Evolutionary conservation across 2,329 filamentous ascomycete genomes (phyloP), one percentile per base, ranked within the genome.

Genomic region (Pyrenophora tritici-repentis): DNA sequence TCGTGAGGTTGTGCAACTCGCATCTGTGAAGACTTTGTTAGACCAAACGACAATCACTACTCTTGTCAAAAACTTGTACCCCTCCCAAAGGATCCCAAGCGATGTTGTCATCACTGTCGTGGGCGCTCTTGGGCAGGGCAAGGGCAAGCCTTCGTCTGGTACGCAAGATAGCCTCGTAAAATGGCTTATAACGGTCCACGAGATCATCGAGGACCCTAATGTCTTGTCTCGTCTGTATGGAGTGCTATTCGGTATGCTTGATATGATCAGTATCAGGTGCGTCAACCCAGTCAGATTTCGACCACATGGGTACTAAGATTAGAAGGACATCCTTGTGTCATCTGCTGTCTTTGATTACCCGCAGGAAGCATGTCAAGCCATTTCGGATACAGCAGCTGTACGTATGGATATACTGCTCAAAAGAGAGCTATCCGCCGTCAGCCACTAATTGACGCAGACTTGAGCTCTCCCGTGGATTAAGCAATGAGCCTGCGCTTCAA

Each of bases 351-450:
- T 73, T 93, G 24, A 84, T 93, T 39, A 95, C 91, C 38, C 81
- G 89, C 48, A 85, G 91, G 48, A 90, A 86, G 66, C 90, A 96
- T 73, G 90, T 96, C 37, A 86, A 87, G 57, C 90, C 90, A 2
- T 92, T 91, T 67, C 83, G 91, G 51, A 92, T 96, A 51, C 90
- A 95, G 67, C 78, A 85, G 36, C 76, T 95, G 73, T 76, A 67
- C 47, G 53, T 56, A 33, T 14, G 14, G 3, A 17, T 16, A 3
- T 33, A 18, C 17, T 3, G 16, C 6, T 17, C 12, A 20, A 40
- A 14, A 31, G 2, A 7, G 29, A 31, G 4, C 14, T 17, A 9
- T 13, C 33, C 35, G 14, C 42, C 39, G 33, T n/a, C 43, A 40
- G 42, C 20, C 53, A 56, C 62, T 72, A 47, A 73, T 57, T 50